A percentile compares a stretch with the other conserved stretches of the same genome.
These are phyloP conservation scores for Malus hybrid DNA, from an alignment of 331 rosid species.

Conservation along the genomic window DNA sequence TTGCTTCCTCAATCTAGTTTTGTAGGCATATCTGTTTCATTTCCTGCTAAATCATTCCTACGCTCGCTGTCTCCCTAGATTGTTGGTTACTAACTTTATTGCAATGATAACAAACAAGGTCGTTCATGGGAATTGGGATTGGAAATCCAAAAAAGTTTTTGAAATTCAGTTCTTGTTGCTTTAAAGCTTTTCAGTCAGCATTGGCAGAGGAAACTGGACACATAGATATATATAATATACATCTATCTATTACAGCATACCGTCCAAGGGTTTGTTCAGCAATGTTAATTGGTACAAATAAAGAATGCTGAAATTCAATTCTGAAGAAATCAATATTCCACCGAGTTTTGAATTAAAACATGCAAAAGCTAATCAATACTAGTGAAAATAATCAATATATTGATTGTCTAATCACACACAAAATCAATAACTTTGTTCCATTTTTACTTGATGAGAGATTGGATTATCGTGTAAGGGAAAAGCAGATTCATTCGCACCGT, in stretches of 20 bases:
- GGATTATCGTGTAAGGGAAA: neutral
- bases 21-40: neutral
- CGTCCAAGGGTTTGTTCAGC: neutral
- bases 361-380: neutral
- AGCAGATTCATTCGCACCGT: neutral
- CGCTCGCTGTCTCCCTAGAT: neutral
- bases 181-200: neutral
- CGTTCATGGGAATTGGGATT: neutral
- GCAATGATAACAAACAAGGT: neutral
- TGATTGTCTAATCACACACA: neutral
- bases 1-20: neutral
- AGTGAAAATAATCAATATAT: neutral
- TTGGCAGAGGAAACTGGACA: neutral
- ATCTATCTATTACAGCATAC: neutral
- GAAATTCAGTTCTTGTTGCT: neutral
- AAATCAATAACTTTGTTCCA: neutral
- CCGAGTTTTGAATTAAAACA: neutral
- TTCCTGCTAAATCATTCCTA: neutral
- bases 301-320: neutral
- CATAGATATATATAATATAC: too few relatives aligned
- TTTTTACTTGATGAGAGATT: neutral
- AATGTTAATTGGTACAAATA: neutral
- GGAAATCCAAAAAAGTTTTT: neutral
- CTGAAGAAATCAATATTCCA: neutral
- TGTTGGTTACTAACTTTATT: neutral